Evolutionary conservation across 352 stramenopile genomes (phyloP).

Genomic region (Phytophthora fragariaefolia): DNA sequence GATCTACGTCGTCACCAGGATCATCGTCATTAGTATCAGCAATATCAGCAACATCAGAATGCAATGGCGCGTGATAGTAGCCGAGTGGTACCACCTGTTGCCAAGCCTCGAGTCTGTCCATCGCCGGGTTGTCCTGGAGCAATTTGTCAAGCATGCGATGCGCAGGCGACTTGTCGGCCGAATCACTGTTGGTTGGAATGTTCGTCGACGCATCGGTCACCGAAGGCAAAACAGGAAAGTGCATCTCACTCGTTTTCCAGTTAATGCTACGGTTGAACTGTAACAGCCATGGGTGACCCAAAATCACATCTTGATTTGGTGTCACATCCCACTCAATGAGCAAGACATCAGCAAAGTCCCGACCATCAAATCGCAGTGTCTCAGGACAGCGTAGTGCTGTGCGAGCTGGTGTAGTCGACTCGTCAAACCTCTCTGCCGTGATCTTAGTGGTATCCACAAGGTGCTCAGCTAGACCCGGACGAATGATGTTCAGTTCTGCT

Average conservation of each 20-base stretch:
- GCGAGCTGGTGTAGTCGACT: not conserved
- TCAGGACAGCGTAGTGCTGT: not conserved
- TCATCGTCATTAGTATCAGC: not conserved
- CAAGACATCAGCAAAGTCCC: not conserved
- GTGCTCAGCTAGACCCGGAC: not conserved
- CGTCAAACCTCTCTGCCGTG: not conserved
- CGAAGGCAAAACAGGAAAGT: not conserved
- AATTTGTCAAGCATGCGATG: no score
- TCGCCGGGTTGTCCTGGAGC: no score
- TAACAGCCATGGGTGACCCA: conserved; percentile 5
- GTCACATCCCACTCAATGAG: conserved; percentile 8
- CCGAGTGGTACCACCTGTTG: no score
- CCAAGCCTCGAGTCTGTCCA: no score
- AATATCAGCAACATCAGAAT: not conserved
- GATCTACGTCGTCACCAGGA: not conserved
- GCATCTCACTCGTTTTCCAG: not conserved
- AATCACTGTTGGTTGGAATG: no score
- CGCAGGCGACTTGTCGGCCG: no score
- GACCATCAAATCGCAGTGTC: not conserved
- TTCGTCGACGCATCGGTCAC: no score
- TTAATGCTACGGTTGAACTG: conserved; percentile 8
- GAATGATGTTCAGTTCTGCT: not conserved
- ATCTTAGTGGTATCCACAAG: not conserved
- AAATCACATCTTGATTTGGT: conserved; percentile 11
- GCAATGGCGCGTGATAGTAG: no score